phyloP scores from a whole-genome alignment of 306 rosid genomes.

The Fragaria vesca region DNA sequence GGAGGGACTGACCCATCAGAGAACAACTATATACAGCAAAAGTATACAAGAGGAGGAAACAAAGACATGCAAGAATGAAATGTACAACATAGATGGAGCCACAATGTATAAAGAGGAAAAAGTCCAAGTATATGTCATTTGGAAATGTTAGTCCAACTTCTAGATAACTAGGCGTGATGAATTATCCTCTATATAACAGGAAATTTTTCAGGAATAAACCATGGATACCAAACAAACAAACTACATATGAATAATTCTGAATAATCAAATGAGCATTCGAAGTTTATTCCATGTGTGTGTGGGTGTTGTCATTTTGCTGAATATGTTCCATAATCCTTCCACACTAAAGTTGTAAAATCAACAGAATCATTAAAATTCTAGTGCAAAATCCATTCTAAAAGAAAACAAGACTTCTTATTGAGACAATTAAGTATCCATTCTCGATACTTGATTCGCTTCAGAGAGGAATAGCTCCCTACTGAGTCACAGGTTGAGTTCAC shows the following conservation, averaged over 20 bases:
- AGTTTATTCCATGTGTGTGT: neutral
- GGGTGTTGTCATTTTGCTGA: neutral
- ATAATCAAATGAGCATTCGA: neutral
- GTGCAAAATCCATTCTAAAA: neutral
- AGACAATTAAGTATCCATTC: too few species aligned
- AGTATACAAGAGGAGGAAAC: neutral
- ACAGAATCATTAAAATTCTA: neutral
- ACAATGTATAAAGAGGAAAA: neutral
- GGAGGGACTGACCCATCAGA: too few species aligned
- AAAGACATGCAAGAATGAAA: neutral
- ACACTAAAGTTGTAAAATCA: neutral
- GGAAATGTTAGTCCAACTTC: neutral
- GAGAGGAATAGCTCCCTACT: too few species aligned
- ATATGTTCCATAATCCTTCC: neutral
- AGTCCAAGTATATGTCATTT: neutral
- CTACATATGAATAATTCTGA: neutral
- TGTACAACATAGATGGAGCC: neutral
- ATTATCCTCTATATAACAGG: neutral
- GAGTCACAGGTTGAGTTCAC: too few species aligned
- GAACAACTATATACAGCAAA: neutral
- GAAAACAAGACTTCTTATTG: neutral
- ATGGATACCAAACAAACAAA: neutral
- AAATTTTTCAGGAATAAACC: neutral
- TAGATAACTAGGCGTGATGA: neutral
- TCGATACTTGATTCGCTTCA: too few species aligned